phyloP scores from a whole-genome alignment of 1,139 yeast genomes.

The Entelexis sorbosivorans region DNA sequence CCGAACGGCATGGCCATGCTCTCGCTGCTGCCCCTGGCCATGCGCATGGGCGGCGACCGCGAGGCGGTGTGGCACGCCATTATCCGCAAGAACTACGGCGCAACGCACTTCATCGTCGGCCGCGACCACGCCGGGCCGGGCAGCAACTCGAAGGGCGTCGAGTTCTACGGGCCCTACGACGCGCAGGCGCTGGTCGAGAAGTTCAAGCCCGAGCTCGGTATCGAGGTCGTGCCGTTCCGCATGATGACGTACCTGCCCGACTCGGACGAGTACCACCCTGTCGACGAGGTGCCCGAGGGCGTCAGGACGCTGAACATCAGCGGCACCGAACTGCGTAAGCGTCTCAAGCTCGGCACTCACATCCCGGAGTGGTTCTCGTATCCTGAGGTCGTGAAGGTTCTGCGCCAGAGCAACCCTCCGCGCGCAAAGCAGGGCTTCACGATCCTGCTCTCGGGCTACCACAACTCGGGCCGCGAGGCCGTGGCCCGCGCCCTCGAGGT shows the following conservation, averaged over 20 bases:
- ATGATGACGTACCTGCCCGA: slow-evolving; percentile 95
- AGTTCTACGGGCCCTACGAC: slow-evolving; percentile 93
- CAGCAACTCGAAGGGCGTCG: slow-evolving; percentile 81
- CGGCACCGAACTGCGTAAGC: slow-evolving; percentile 86
- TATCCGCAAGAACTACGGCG: slow-evolving; percentile 92
- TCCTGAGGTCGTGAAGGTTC: slow-evolving; percentile 86
- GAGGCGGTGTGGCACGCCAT: slow-evolving; percentile 98
- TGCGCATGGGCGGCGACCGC: slow-evolving; percentile 99
- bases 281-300: slow-evolving; percentile 75
- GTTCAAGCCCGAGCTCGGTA: slow-evolving; percentile 64
- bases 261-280: slow-evolving; percentile 89
- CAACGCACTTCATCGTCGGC: slow-evolving; percentile 93
- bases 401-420: slow-evolving; percentile 91
- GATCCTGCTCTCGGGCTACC: slow-evolving; percentile 47
- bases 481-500: slow-evolving; percentile 78
- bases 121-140: slow-evolving; percentile 99
- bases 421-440: slow-evolving; percentile 83
- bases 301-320: slow-evolving; percentile 82
- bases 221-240: slow-evolving; percentile 90
- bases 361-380: slow-evolving; percentile 97
- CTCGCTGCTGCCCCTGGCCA: slow-evolving; percentile 82
- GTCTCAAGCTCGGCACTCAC: slow-evolving; percentile 73
- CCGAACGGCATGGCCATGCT: slow-evolving; percentile 89
- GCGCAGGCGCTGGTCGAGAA: slow-evolving; percentile 82
- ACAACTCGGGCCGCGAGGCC: slow-evolving; percentile 48